Evolutionary conservation across 257 asterid species (phyloP), one percentile per base, ranked within the genome.

Genomic region (Penstemon eatonii): DNA sequence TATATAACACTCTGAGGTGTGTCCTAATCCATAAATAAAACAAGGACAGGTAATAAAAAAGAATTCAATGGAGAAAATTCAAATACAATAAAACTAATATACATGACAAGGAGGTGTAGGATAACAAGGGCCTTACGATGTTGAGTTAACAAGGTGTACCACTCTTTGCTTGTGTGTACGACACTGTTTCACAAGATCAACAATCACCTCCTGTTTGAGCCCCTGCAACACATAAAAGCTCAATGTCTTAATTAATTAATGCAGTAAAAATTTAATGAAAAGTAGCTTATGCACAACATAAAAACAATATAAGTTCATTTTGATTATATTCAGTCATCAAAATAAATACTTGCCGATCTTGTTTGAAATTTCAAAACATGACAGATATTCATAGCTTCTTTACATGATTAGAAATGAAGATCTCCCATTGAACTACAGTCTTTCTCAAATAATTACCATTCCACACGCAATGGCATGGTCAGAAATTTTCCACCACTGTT

Each of bases 161-260:
- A 93, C 97, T 82, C 97, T 84, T 82, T 90, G 97, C 82, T 91
- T 94, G 87, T 85, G 91, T 19, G 83, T 84, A 66, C 97, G 97
- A 65, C 99, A 91, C 70, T 91, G 99, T 78, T 91, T 96, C 73
- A 94, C 99, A 82, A 94, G 78, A 80, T 91, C 99, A 75, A 91
- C 96, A 83, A 94, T 89, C 67, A 94, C 97, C 74, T 94, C 99
- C 85, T 91, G 97, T 82, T 82, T 89, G 63, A 91, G 68, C 46
- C 95, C 99, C 99, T 94, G 87, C 45, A 11, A 79, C 60, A 63
- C 59, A 52, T 4, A 44, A 57, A 69, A 19, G 54, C 50, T 65
- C 43, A 25, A 43, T 51, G 54, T 67, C 58, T 25, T 58, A 59
- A 36, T 54, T 58, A 59, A 36, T 54, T 56, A 44, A 56, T 50